These are phyloP conservation scores for Conticribra weissflogii DNA, from an alignment of 108 stramenopile species.

Conservation along the genomic window DNA sequence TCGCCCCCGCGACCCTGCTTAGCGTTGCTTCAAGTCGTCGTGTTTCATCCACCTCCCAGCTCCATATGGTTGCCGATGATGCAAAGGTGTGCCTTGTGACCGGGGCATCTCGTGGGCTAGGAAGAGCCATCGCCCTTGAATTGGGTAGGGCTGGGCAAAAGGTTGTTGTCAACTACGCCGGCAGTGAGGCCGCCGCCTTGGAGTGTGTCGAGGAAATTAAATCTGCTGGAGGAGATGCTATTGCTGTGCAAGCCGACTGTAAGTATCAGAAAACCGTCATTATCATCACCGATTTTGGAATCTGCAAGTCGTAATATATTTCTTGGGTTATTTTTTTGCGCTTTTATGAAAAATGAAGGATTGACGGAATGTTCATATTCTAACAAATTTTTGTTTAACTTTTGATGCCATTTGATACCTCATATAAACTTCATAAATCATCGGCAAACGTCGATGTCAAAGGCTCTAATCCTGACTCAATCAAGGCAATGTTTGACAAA, in stretches of 20 bases:
- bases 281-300: not conserved
- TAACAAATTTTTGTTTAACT: no score
- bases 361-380: no score
- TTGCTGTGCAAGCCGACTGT: conserved; percentile 90
- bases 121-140: conserved; percentile 90
- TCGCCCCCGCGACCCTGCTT: conserved; percentile 40
- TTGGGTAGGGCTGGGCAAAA: conserved; percentile 90
- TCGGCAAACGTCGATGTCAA: not conserved
- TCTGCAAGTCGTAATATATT: no score
- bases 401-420: not conserved
- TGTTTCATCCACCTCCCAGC: conserved; percentile 40
- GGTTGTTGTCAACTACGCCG: conserved; percentile 95
- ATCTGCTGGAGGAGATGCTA: conserved; percentile 76
- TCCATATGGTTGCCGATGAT: conserved; percentile 83
- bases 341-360: no score
- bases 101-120: conserved; percentile 93
- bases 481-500: conserved; percentile 80
- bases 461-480: conserved; percentile 78
- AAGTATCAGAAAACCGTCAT: conserved; percentile 51
- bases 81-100: conserved; percentile 91
- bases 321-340: no score
- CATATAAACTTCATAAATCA: not conserved
- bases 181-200: conserved; percentile 79
- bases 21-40: conserved; percentile 18
- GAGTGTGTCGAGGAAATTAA: conserved; percentile 86